phyloP scores from a whole-genome alignment of 805 yeast genomes.

The Saccharomycopsis fermentans region DNA sequence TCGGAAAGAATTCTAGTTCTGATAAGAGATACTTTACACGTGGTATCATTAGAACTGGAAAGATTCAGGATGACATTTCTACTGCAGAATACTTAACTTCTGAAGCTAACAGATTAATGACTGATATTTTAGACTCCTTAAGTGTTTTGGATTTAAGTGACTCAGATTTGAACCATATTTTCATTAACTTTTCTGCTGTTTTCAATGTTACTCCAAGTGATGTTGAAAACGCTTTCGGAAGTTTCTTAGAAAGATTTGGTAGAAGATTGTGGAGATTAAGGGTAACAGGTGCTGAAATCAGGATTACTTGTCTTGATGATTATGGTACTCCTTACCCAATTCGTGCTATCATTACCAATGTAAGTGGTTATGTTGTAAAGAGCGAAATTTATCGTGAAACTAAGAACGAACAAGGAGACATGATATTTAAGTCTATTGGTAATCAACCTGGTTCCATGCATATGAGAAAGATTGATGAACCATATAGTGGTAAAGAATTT shows the following conservation, averaged over 20 bases:
- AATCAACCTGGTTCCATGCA: constrained; percentile 91
- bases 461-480: constrained; percentile 87
- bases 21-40: constrained; percentile 95
- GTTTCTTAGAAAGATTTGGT: constrained; percentile 95
- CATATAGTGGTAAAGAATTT: constrained; percentile 96
- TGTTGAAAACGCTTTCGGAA: constrained; percentile 95
- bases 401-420: constrained; percentile 83
- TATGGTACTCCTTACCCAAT: constrained; percentile 90
- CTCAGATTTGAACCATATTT: constrained; percentile 93
- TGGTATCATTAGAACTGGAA: constrained; percentile 94
- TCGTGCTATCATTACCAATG: constrained; percentile 93
- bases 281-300: constrained; percentile 93
- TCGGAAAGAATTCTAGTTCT: constrained; percentile 84
- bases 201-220: constrained; percentile 92
- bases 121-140: constrained; percentile 88
- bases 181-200: constrained; percentile 92
- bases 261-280: constrained; percentile 94
- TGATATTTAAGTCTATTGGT: constrained; percentile 95
- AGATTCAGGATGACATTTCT: constrained; percentile 84
- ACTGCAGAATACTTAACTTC: constrained; percentile 91
- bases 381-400: constrained; percentile 92
- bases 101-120: constrained; percentile 92
- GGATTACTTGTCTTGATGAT: constrained; percentile 86
- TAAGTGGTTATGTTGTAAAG: constrained; percentile 93
- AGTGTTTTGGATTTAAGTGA: constrained; percentile 91